Evolutionary conservation across 73 alveolate species (phyloP).

Genomic region (Durusdinium trenchii): DNA sequence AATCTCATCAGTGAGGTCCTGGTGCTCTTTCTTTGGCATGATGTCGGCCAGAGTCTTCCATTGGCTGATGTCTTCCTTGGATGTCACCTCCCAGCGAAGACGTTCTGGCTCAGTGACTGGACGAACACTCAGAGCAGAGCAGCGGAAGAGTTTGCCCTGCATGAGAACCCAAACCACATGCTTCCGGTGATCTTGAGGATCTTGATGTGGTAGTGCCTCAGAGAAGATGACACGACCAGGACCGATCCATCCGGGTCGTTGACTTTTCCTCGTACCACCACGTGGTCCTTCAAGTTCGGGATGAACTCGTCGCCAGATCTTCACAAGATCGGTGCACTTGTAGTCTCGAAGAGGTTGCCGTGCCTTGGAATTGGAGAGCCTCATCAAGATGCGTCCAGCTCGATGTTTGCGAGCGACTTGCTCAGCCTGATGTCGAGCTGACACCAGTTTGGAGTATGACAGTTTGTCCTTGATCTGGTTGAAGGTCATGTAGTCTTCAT

Average conservation of each 20-base stretch:
- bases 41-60: background rate
- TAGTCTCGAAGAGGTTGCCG: background rate
- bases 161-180: slow-evolving; percentile 1
- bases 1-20: background rate
- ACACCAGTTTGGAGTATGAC: background rate
- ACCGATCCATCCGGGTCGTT: background rate
- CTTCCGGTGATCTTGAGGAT: background rate
- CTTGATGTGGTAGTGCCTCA: background rate
- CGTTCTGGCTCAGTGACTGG: background rate
- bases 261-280: background rate
- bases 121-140: background rate
- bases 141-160: background rate
- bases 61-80: background rate
- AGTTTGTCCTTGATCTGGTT: too few species aligned
- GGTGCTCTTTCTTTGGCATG: background rate
- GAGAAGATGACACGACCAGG: background rate
- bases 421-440: background rate
- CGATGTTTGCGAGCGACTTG: background rate
- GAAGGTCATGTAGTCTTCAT: background rate
- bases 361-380: background rate
- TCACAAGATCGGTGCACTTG: background rate
- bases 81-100: background rate
- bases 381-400: background rate
- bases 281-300: background rate
- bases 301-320: background rate